phyloP scores from a whole-genome alignment of 495 filamentous ascomycete genomes.

The Hypomontagnella monticulosa region DNA sequence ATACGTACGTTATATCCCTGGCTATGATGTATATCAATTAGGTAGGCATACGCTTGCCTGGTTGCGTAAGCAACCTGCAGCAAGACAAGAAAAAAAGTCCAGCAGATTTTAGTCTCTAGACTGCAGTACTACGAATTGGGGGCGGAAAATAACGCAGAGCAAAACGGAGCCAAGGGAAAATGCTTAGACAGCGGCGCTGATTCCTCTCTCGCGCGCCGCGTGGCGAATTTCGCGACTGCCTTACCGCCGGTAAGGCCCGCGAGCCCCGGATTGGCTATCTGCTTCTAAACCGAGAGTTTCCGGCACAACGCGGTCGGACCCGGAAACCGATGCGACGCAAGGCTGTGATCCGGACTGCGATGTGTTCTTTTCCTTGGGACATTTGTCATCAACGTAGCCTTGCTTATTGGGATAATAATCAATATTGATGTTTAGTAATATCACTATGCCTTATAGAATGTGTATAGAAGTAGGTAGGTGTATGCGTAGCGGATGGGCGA shows the following conservation, averaged over 20 bases:
- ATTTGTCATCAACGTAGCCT: conserved; percentile 7
- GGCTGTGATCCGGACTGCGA: conserved; percentile 15
- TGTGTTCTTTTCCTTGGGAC: neutral
- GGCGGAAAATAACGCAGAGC: neutral
- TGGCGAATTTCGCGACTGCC: conserved; percentile 16
- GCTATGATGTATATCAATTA: neutral
- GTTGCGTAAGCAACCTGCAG: conserved; percentile 15
- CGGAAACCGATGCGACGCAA: conserved; percentile 19
- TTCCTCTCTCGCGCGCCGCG: neutral
- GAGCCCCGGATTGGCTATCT: conserved; percentile 25
- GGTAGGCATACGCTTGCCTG: neutral
- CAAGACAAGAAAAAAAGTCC: neutral
- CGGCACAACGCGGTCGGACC: conserved; percentile 6
- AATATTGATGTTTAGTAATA: too few species aligned
- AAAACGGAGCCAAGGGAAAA: neutral
- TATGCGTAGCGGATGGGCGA: too few species aligned
- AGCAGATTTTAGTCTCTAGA: too few species aligned
- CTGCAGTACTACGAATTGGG: conserved; percentile 3
- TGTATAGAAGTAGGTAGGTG: too few species aligned
- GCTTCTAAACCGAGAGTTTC: neutral
- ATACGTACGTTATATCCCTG: neutral
- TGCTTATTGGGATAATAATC: neutral
- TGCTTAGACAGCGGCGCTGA: neutral
- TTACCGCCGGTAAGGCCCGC: conserved; percentile 35
- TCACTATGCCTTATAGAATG: too few species aligned